Evolutionary conservation across 2,329 filamentous ascomycete species (phyloP).

Genomic region (Claviceps africana): DNA sequence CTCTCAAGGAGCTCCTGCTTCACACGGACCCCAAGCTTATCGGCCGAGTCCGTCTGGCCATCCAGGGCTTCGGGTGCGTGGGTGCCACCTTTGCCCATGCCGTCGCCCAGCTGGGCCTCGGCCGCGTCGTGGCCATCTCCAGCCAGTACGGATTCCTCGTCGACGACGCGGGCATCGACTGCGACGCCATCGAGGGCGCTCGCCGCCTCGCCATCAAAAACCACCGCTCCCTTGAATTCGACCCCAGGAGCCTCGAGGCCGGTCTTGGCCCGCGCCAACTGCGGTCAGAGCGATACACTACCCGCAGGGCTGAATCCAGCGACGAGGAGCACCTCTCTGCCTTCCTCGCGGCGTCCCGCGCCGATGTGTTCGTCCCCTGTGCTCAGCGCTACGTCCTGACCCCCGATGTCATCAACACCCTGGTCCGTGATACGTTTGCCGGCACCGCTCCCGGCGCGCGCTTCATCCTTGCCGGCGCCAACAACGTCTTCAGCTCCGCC

Average conservation of each 20-base stretch:
- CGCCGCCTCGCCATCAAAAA: background rate
- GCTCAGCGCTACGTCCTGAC: background rate
- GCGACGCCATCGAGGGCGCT: background rate
- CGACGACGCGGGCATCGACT: background rate
- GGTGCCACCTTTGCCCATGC: background rate
- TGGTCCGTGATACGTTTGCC: background rate
- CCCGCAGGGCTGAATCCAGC: background rate
- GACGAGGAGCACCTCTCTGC: background rate
- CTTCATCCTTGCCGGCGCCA: background rate
- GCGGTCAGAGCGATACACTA: background rate
- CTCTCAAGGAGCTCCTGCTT: background rate
- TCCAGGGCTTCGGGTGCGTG: background rate
- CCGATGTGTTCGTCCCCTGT: background rate
- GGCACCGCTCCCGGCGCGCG: background rate
- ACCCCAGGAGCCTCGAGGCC: background rate
- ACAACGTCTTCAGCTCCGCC: background rate
- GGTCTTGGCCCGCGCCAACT: background rate
- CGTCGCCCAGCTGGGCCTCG: background rate
- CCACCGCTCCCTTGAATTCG: background rate
- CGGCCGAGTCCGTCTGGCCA: background rate
- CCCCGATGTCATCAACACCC: background rate
- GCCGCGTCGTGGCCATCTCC: background rate
- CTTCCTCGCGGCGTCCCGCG: background rate
- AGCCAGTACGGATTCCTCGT: background rate
- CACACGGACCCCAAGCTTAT: background rate